Evolutionary conservation across 306 rosid genomes (phyloP).

Genomic region (Benincasa hispida): DNA sequence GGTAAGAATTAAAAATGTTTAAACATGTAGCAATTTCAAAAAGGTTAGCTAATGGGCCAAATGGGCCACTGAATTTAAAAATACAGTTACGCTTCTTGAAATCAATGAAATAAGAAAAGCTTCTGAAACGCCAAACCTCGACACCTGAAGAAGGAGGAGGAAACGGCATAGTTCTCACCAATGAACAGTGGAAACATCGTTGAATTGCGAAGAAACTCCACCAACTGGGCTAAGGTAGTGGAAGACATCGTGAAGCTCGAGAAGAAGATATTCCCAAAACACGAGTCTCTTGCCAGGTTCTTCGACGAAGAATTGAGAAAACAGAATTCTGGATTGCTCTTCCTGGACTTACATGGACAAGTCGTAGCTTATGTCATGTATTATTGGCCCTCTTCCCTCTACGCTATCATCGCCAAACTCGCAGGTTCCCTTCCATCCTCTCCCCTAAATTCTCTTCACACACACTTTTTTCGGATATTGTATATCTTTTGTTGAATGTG

Average conservation of each 20-base stretch:
- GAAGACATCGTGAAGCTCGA: constrained; percentile 69
- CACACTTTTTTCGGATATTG: background rate
- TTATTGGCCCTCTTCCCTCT: constrained; percentile 77
- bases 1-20: too few species aligned
- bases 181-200: constrained; percentile 30
- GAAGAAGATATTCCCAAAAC: constrained; percentile 68
- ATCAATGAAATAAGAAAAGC: background rate
- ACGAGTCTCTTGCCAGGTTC: constrained; percentile 70
- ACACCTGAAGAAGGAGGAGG: background rate
- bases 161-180: background rate
- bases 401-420: constrained; percentile 68
- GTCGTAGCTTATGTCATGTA: constrained; percentile 72
- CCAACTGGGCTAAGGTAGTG: constrained; percentile 29
- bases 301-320: constrained; percentile 54
- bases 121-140: background rate
- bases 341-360: constrained; percentile 30
- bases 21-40: too few species aligned
- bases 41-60: too few species aligned
- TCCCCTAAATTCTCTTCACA: background rate
- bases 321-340: constrained; percentile 67
- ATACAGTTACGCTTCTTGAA: too few species aligned
- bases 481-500: background rate
- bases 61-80: too few species aligned
- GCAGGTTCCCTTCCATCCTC: constrained; percentile 42
- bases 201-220: constrained; percentile 45